These are phyloP conservation scores for Penicillium verrucosum DNA, from an alignment of 2,329 filamentous ascomycete genomes.

Conservation along the genomic window DNA sequence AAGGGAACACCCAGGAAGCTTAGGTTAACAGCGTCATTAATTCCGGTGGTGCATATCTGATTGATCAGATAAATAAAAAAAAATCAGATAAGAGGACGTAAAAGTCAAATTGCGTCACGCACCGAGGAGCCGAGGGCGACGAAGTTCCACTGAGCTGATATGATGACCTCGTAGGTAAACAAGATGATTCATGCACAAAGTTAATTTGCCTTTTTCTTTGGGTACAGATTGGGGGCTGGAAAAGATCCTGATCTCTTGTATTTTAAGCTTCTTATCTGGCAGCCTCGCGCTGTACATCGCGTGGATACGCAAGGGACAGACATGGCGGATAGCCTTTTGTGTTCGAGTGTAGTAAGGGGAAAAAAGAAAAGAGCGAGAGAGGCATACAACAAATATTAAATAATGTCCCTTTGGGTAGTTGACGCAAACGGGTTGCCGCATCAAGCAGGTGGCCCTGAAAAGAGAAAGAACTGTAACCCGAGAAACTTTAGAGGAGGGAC, in stretches of 20 bases:
- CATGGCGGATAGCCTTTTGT: background rate
- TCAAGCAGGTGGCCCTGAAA: background rate
- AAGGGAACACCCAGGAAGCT: background rate
- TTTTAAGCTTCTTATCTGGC: background rate
- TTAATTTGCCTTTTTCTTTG: too few relatives aligned
- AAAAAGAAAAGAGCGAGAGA: background rate
- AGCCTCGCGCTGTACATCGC: background rate
- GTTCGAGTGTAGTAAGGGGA: background rate
- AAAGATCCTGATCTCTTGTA: background rate
- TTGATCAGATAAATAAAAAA: background rate
- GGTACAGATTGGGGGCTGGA: background rate
- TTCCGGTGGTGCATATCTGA: background rate
- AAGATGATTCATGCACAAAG: background rate
- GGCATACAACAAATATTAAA: background rate
- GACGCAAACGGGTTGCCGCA: constrained; percentile 6
- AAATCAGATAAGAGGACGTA: background rate
- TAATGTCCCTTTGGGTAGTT: background rate
- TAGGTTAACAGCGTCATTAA: background rate
- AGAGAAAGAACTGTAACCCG: background rate
- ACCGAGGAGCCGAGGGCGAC: background rate
- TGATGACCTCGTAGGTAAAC: background rate
- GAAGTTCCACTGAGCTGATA: too few relatives aligned
- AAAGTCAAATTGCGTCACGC: background rate
- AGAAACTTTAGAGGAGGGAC: background rate
- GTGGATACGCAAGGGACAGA: background rate